Percentiles rank a stretch among this genome's conserved stretches.
phyloP scores from a whole-genome alignment of 805 yeast species.

The Myxozyma mucilagina region DNA sequence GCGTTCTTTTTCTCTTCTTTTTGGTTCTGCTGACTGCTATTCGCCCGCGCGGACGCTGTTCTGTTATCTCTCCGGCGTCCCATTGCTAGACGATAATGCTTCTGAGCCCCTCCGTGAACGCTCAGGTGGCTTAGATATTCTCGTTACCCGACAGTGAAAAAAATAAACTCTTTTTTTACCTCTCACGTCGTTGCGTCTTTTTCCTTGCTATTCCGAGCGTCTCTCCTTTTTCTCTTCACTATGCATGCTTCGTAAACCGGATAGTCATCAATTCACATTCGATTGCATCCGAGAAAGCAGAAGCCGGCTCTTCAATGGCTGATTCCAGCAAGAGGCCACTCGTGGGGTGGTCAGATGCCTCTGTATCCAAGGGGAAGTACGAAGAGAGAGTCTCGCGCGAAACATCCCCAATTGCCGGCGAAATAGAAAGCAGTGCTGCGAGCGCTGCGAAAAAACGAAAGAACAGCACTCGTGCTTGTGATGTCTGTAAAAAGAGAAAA shows the following conservation, averaged over 20 bases:
- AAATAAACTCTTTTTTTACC: neutral
- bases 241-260: neutral
- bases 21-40: too few relatives aligned
- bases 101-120: too few relatives aligned
- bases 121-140: too few relatives aligned
- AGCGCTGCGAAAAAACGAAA: neutral
- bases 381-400: neutral
- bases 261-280: neutral
- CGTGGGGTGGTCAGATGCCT: neutral
- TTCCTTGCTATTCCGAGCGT: neutral
- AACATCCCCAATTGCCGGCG: neutral
- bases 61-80: too few relatives aligned
- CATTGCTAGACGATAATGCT: too few relatives aligned
- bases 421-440: neutral
- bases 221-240: neutral
- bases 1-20: too few relatives aligned
- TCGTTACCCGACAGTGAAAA: too few relatives aligned
- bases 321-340: neutral
- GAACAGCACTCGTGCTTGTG: slow-evolving; percentile 28
- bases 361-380: neutral
- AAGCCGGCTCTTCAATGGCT: neutral
- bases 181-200: neutral
- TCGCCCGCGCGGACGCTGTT: too few relatives aligned
- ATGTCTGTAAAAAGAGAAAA: slow-evolving; percentile 11
- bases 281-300: neutral